Percentiles rank a stretch among this genome's conserved stretches.
Evolutionary conservation across 345 rosid species (phyloP).

Genomic region (Syzygium oleosum): DNA sequence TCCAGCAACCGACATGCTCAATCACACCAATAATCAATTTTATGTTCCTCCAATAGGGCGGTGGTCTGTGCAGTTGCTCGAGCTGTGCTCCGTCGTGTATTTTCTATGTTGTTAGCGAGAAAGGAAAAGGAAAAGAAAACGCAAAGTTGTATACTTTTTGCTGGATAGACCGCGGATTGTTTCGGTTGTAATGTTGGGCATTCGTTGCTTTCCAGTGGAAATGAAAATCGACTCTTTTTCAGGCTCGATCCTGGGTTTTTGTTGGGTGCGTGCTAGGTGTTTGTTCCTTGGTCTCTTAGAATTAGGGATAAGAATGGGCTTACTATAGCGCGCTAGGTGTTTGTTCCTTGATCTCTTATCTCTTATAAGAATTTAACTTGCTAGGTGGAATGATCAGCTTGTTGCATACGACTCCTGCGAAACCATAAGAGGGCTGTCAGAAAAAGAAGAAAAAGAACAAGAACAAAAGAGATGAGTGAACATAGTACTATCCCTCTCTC

Average conservation of each 20-base stretch:
- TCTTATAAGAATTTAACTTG: neutral
- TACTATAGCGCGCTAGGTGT: neutral
- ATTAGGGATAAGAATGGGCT: neutral
- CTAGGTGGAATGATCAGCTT: neutral
- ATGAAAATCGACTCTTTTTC: neutral
- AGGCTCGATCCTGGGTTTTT: neutral
- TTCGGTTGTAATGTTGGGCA: neutral
- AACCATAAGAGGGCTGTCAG: neutral
- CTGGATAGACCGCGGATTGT: neutral
- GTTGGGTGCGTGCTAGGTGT: neutral
- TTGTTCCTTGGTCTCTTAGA: neutral
- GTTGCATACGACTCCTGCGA: neutral
- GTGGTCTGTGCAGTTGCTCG: neutral
- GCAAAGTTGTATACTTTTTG: neutral
- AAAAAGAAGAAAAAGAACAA: neutral
- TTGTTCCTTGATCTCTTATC: neutral
- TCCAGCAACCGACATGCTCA: too few species aligned
- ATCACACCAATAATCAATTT: too few species aligned
- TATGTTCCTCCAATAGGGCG: too few species aligned
- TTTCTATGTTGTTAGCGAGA: neutral
- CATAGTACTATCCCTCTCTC: neutral
- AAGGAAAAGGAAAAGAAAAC: neutral
- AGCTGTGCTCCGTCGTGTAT: neutral
- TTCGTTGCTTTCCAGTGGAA: neutral
- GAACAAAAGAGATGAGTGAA: neutral